These are phyloP conservation scores for Agrocybe praecox DNA, from an alignment of 768 basidiomycete genomes.

Conservation along the genomic window DNA sequence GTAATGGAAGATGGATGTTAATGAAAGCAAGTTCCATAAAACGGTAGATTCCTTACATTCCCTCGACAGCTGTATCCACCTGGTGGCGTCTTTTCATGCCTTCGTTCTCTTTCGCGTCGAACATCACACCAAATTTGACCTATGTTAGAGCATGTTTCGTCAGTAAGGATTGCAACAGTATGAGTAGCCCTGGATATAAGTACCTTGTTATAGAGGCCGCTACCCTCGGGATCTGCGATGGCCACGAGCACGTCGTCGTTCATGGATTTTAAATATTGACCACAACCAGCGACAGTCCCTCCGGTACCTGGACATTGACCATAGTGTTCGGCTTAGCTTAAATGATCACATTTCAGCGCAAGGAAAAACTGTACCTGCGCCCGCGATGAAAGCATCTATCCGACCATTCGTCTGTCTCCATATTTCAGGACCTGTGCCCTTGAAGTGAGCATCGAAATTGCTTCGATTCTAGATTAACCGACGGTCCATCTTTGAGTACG, in stretches of 20 bases:
- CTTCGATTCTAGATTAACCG: constrained; percentile 67
- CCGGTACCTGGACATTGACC: constrained; percentile 74
- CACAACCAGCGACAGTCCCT: constrained; percentile 89
- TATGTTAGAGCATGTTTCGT: constrained; percentile 22
- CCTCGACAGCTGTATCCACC: constrained; percentile 95
- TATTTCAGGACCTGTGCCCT: constrained; percentile 93
- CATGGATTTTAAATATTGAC: constrained; percentile 77
- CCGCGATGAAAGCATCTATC: constrained; percentile 85
- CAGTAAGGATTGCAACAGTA: background rate
- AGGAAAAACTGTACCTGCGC: constrained; percentile 57
- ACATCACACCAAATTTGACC: constrained; percentile 95
- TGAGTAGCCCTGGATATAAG: too few species aligned
- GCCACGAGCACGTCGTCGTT: constrained; percentile 67
- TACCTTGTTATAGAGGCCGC: constrained; percentile 94
- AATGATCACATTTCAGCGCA: background rate
- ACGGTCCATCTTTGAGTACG: background rate
- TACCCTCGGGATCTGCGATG: constrained; percentile 91
- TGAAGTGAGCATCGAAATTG: constrained; percentile 88
- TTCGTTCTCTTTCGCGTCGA: constrained; percentile 88
- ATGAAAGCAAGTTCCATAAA: background rate
- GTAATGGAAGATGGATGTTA: background rate
- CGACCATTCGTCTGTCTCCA: constrained; percentile 89
- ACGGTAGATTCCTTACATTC: constrained; percentile 54
- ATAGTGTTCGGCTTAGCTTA: too few species aligned
- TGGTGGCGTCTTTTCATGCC: constrained; percentile 92